Percentiles rank a stretch among this genome's conserved stretches.
These are phyloP conservation scores for Talaromyces adpressus DNA, from an alignment of 495 filamentous ascomycete genomes.

Conservation along the genomic window DNA sequence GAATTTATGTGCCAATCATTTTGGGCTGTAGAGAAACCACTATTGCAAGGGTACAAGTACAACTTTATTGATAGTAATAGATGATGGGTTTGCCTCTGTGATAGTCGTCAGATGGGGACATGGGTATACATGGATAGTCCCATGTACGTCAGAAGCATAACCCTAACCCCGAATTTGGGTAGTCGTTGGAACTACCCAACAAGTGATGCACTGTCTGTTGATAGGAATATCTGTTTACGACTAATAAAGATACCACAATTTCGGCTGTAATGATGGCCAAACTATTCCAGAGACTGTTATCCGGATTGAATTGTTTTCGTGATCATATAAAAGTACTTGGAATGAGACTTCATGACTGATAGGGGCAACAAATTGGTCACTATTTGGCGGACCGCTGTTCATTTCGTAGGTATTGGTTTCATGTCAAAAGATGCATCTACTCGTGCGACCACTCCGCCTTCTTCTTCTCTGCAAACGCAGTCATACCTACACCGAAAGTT, in stretches of 20 bases:
- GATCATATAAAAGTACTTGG: neutral
- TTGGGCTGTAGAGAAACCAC: neutral
- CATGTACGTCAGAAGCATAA: neutral
- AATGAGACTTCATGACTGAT: neutral
- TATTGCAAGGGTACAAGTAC: neutral
- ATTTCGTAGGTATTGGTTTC: neutral
- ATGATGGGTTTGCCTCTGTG: neutral
- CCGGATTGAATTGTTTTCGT: neutral
- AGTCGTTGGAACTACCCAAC: no score
- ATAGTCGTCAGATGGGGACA: neutral
- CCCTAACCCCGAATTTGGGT: neutral
- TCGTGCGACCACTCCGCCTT: slow-evolving; percentile 87
- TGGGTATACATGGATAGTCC: neutral
- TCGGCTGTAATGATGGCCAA: neutral
- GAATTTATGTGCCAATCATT: slow-evolving; percentile 1
- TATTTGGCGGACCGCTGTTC: neutral
- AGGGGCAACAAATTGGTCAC: neutral
- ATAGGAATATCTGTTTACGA: neutral
- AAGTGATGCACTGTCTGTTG: no score
- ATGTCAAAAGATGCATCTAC: slow-evolving; percentile 23
- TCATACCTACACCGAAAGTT: slow-evolving; percentile 57
- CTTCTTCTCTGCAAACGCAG: slow-evolving; percentile 89
- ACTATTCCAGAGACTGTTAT: neutral
- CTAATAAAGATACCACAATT: neutral
- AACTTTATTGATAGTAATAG: neutral